Conservation (phyloP, 139 green algal species). For the Monoraphidium neglectum region DNA sequence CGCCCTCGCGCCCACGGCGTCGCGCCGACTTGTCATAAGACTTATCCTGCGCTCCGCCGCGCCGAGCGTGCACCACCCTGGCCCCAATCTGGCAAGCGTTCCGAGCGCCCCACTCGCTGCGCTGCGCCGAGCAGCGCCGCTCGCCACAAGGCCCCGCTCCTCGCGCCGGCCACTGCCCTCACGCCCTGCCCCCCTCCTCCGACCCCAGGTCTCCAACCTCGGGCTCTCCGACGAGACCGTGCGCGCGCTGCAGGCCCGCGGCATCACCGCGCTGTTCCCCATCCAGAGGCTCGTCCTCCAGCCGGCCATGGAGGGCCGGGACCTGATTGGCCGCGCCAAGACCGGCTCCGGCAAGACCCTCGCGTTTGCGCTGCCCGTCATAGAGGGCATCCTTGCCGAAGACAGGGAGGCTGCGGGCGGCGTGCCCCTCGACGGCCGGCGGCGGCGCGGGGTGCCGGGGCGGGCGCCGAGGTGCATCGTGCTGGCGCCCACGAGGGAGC, state of each 20-base stretch:
- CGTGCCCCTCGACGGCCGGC: background rate
- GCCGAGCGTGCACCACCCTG: too few species aligned
- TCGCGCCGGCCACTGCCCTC: too few species aligned
- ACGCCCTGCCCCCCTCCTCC: too few species aligned
- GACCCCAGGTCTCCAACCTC: conserved; percentile 1
- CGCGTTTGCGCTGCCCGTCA: conserved; percentile 95
- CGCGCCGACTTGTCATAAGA: too few species aligned
- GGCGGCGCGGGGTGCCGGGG: background rate
- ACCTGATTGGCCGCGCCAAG: conserved; percentile 93
- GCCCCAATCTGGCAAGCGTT: too few species aligned
- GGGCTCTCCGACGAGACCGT: conserved; percentile 34
- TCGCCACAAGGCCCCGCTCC: too few species aligned
- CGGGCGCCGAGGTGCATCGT: conserved; percentile 69
- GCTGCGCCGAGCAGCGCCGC: too few species aligned
- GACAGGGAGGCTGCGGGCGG: background rate
- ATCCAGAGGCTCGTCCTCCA: conserved; percentile 75
- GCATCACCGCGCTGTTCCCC: conserved; percentile 81
- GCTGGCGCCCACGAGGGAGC: conserved; percentile 95
- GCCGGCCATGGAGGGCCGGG: conserved; percentile 69
- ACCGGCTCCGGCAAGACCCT: conserved; percentile 98
- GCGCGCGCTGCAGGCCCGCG: conserved; percentile 63
- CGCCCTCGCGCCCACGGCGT: too few species aligned
- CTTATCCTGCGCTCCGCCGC: too few species aligned
- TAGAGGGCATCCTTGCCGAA: conserved; percentile 86
- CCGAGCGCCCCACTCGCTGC: too few species aligned